Evolutionary conservation across 208 protist species (phyloP), one percentile per base, ranked within the genome.

Genomic region (Entamoeba invadens): DNA sequence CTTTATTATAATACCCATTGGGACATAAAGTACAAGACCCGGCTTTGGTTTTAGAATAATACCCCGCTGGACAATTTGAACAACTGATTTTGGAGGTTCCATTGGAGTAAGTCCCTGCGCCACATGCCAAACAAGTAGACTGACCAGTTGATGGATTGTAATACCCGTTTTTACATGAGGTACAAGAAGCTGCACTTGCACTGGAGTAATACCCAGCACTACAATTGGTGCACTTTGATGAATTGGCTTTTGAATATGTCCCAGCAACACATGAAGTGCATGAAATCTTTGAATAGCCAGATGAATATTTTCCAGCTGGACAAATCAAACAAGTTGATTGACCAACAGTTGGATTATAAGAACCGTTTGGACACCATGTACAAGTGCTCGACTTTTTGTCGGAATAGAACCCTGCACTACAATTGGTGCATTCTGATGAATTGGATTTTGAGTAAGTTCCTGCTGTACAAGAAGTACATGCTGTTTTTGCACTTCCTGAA

Each of bases 261-360:
- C 47, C 47, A 57, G 8, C 18, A 25, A 18, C 18, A n/a, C n/a
- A n/a, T 25, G n/a, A n/a, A n/a, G 47, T 8, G 18, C 18, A 25
- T 25, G 12, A 57, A 57, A 25, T 25, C 8, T 57, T 18, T 25
- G 12, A 57, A 25, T 18, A 8, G n/a, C n/a, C n/a, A n/a, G n/a
- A n/a, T n/a, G 50, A 68, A 93, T 93, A 93, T 93, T 21, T 93
- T 45, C 92, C 92, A n/a, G 35, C 38, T 45, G 92, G 68, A 93
- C 92, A 93, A 45, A 8, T 44, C 44, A 45, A 25, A 46, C 92
- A 93, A 93, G 3, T 57, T 38, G 4, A 5, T 50, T 21, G 4
- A n/a, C 42, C 16, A 44, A 16, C 46, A 38, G 4, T 93, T 50
- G 44, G 18, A 92, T 92, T n/a, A n/a, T n/a, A 47, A 25, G 91